Base-by-base conservation (phyloP, 192 early-diverging fungal species). In the Backusella psychrophila region DNA sequence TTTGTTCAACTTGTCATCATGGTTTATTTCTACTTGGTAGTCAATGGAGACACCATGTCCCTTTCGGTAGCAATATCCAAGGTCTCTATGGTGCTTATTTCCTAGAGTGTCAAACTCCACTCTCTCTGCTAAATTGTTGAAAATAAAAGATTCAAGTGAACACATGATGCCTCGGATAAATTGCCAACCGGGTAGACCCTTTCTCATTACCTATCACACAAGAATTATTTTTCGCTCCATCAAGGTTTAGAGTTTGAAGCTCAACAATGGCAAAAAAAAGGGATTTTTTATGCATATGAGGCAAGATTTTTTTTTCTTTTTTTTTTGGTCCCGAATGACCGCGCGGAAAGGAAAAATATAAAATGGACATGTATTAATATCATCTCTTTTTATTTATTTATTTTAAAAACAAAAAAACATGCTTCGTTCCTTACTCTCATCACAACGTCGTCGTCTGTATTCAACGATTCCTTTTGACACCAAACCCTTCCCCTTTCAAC, bases 211-310 rank as follows among this genome's bases (percentile, higher is more conserved):
- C 31, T 31, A 31, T 31, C 31, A 31, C 31, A 74, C 97, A 99
- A 81, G 94, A 96, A 74, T 88, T 89, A 12, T 84, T 99, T 59
- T 96, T 99, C 87, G 94, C 90, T 6, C 89, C 95, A 80, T 95
- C 97, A 67, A 89, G 93, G 72, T 84, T 87, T 72, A 89, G 11
- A 90, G 75, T 89, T 87, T 77, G 82, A 89, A 74, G 85, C 88
- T 23, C 90, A 92, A 77, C 85, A 84, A 59, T 33, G 33, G 33
- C 33, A 86, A 87, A 79, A 19, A 33, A 33, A 33, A 33, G 1
- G 33, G 33, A 3, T 8, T 67, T 67, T 35, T 56, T 56, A 53
- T 53, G 52, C 52, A 53, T 21, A 33, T 33, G 33, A 33, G 33
- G 33, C 33, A 33, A 33, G n/a, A 53, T 67, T 35, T 67, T 19